Evolutionary conservation across 305 asterid species (phyloP).

Genomic region (Salvia sclarea): DNA sequence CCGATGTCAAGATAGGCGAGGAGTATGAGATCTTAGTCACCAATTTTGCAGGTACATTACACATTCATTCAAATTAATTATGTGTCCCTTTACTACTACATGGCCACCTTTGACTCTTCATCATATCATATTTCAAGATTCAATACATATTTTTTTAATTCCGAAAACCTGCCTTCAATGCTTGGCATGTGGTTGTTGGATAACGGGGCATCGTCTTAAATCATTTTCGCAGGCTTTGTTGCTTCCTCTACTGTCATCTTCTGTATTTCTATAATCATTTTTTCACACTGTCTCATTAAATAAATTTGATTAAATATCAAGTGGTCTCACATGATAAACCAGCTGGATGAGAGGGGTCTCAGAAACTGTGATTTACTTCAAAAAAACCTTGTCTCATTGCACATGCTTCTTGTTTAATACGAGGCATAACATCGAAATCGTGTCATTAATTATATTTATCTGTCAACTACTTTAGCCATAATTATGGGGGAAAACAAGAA

Average conservation of each 20-base stretch:
- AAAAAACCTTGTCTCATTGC: slow-evolving; percentile 4
- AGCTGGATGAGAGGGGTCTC: slow-evolving; percentile 18
- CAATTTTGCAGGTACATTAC: slow-evolving; percentile 61
- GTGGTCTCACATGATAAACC: slow-evolving; percentile 28
- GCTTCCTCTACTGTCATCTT: slow-evolving; percentile 20
- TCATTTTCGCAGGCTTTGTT: slow-evolving; percentile 27
- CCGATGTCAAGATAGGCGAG: slow-evolving; percentile 73
- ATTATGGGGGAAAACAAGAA: slow-evolving; percentile 10
- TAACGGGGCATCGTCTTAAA: slow-evolving; percentile 14
- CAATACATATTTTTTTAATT: not conserved
- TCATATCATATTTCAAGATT: slow-evolving; percentile 8
- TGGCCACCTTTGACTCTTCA: not conserved
- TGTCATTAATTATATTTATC: slow-evolving; percentile 1
- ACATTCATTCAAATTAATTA: not conserved
- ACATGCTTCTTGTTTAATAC: slow-evolving; percentile 29
- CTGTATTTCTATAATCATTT: slow-evolving; percentile 11
- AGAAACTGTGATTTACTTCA: not conserved
- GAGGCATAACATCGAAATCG: slow-evolving; percentile 8
- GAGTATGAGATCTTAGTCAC: slow-evolving; percentile 89
- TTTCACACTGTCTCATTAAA: slow-evolving; percentile 7
- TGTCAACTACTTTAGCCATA: slow-evolving; percentile 29
- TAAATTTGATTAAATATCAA: slow-evolving; percentile 21
- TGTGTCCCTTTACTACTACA: not conserved
- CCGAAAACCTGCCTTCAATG: slow-evolving; percentile 12
- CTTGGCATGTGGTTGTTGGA: slow-evolving; percentile 38